Base-by-base conservation (phyloP, 2,329 filamentous ascomycete genomes). In the Sordariomycetes sp. region DNA sequence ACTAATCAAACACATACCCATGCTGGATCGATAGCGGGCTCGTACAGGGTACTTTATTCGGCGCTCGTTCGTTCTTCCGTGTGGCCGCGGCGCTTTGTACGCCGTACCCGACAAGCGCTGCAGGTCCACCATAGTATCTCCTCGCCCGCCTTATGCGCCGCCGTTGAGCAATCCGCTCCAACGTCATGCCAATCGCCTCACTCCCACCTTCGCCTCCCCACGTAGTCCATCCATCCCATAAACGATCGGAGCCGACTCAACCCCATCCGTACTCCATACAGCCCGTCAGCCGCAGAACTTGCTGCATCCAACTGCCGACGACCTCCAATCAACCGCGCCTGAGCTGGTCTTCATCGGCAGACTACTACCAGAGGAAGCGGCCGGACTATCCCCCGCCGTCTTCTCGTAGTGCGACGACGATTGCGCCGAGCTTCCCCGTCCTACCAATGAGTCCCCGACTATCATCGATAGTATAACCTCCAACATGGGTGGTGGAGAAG, bases 401-500 rank as follows among this genome's bases (percentile, higher is more conserved):
- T 40, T 48, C 22, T 37, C 18, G 14, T 40, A 25, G 55, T 48
- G 46, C 22, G 32, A 34, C 48, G 43, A 18, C 34, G n/a, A 40
- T 12, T 25, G 48, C 48, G 46, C 25, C 16, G 32, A 25, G n/a
- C 34, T 34, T 35, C 20, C 25, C 54, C 54, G 20, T 48, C 25
- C 24, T 43, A 37, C 43, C 54, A 50, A 57, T 57, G 54, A 57
- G 22, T 57, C 16, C 43, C 50, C 24, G 28, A 57, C 43, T 32
- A 24, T 56, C 54, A 37, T 32, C 25, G 25, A 50, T 57, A 50
- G 28, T 25, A 28, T 57, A 53, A 37, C 25, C 48, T 46, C 28
- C 55, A 53, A 52, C 25, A 57, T 57, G 55, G 46, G 55, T n/a
- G 55, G 55, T 52, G 55, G 55, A 24, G 55, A 57, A 18, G 55